Base-by-base conservation (phyloP, 2,329 filamentous ascomycete species). In the Botryotinia globosa region DNA sequence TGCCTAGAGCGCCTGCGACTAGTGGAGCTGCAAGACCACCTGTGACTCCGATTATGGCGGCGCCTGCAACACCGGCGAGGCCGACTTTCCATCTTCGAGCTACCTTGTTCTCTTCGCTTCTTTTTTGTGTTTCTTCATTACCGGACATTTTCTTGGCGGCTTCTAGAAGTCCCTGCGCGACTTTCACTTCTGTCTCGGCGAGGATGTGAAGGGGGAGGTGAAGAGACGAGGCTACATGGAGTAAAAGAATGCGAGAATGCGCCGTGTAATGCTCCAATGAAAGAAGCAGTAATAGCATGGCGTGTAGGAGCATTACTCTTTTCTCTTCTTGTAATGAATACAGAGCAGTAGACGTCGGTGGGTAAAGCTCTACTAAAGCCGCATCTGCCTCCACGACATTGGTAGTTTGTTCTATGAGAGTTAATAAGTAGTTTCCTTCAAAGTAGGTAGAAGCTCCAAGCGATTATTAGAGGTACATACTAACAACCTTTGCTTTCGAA, bases 11-110 rank as follows among this genome's bases (percentile, higher is more conserved):
- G 8, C 72, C 72, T 10, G 72, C 72, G 4, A 73, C 87, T 3
- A 98, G 85, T 0, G 94, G 91, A 1, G 92, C 89, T 14, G 93
- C 92, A 16, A 98, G 87, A 45, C 91, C 92, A 42, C 91, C 91
- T 0, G 91, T 92, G 6, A 92, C 86, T 16, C 90, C 90, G 51
- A 94, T 91, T 1, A 94, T 83, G 0, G 88, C 88, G n/a, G 95
- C 95, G 18, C 95, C 95, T 0, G 93, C 94, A 0, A 97, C 93
- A 14, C 92, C 93, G 0, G 94, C 95, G 39, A 98, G 85, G 0
- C 94, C 94, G 32, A 98, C 94, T 80, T 97, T 98, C 93, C 93
- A 97, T 80, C 92, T 92, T 14, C 94, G 86, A 32, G 88, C 86
- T 14, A 87, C 83, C 76, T 92, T 89, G 71, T 91, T 92, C 73